Evolutionary conservation across 2,329 filamentous ascomycete species (phyloP).

Genomic region (Trichophyton schoenleinii): DNA sequence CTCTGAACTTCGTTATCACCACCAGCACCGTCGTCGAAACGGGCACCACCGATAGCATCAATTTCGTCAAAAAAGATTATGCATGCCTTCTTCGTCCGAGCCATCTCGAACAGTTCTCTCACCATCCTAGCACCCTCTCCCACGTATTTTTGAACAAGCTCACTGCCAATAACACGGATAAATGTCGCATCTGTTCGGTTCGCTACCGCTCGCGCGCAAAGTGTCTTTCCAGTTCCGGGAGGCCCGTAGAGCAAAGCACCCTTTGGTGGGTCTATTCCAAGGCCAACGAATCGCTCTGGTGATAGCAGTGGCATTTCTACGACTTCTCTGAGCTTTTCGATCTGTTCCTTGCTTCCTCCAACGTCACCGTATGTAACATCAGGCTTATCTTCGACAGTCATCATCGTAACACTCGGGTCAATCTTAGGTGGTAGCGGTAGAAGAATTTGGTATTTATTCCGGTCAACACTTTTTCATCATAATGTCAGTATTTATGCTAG

Average conservation of each 20-base stretch:
- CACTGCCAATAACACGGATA: slow-evolving; percentile 94
- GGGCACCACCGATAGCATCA: slow-evolving; percentile 86
- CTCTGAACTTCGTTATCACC: slow-evolving; percentile 96
- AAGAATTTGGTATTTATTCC: slow-evolving; percentile 99
- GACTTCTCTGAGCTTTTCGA: slow-evolving; percentile 96
- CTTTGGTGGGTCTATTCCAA: slow-evolving; percentile 98
- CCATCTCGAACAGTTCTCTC: slow-evolving; percentile 97
- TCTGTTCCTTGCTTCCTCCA: slow-evolving; percentile 97
- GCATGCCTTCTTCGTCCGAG: slow-evolving; percentile 96
- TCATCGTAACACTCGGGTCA: slow-evolving; percentile 98
- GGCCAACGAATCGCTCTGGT: slow-evolving; percentile 90
- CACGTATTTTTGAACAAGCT: slow-evolving; percentile 97
- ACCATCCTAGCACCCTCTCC: slow-evolving; percentile 98
- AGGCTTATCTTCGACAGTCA: slow-evolving; percentile 99
- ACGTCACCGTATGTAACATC: slow-evolving; percentile 99
- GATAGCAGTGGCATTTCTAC: slow-evolving; percentile 97
- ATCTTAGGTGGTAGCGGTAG: slow-evolving; percentile 94
- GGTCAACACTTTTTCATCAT: slow-evolving; percentile 54
- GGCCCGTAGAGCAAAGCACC: slow-evolving; percentile 92
- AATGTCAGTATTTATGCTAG: not conserved
- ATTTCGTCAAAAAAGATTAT: slow-evolving; percentile 99
- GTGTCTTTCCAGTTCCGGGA: slow-evolving; percentile 96
- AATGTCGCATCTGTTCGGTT: slow-evolving; percentile 98
- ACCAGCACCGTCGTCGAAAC: slow-evolving; percentile 91
- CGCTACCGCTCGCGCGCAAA: slow-evolving; percentile 91